Evolutionary conservation across 106 monocot genomes (phyloP), one percentile per base, ranked within the genome.

Genomic region (Dioscorea zingiberensis): DNA sequence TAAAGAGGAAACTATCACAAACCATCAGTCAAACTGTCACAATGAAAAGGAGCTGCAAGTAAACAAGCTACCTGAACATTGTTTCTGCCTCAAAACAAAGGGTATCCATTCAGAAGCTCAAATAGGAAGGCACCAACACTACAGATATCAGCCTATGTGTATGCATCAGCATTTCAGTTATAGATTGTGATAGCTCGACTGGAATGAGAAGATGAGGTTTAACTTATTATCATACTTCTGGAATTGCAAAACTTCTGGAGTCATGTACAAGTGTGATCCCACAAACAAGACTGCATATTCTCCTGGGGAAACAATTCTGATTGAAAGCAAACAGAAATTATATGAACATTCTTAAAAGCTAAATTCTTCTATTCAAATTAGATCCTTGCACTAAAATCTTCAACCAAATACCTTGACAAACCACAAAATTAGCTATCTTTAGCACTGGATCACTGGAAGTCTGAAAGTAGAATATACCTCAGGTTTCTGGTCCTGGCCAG

Each of bases 401-500:
- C 14, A 16, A 3, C 27, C 27, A 12, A 58, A 19, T 71, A 84
- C 88, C 88, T 84, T 64, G 84, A 69, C 10, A 88, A 53, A 44
- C 78, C 88, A n/a, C n/a, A 78, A 88, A 84, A 67, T 88, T 84
- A 62, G 84, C 75, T 58, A 88, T 84, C 69, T 88, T 88, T 27
- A 81, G 47, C 62, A 81, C 71, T 23, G 81, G 66, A 55, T 73
- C 74, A 25, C 56, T 66, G 25, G 28, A 69, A 49, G 64, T 51
- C 49, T 73, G 84, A 84, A 14, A 88, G 84, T 62, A 84, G 70
- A 59, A 88, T 78, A n/a, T n/a, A n/a, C n/a, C n/a, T n/a, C n/a
- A n/a, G n/a, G n/a, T n/a, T n/a, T n/a, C n/a, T n/a, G n/a, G n/a
- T n/a, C n/a, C n/a, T n/a, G n/a, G n/a, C n/a, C n/a, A n/a, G n/a